A percentile compares a stretch with the other conserved stretches of the same genome.
Conservation (phyloP, 2,329 filamentous ascomycete genomes). For the Raffaelea ambrosiae region DNA sequence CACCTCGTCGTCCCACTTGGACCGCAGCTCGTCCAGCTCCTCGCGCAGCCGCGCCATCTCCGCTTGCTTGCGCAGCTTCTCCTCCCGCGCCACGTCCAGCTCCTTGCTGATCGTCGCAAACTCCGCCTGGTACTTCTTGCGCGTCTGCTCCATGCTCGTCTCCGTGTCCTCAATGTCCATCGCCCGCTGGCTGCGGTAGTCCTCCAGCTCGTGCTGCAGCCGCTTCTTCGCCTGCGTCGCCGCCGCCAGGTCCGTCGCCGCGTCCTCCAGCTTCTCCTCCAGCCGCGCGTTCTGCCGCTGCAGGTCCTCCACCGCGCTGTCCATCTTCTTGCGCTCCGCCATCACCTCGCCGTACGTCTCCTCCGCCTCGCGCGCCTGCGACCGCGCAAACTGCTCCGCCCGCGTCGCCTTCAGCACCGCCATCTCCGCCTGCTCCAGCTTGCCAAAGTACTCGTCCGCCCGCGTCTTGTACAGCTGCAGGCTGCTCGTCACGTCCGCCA, state of each 20-base stretch:
- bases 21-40: constrained; percentile 87
- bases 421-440: constrained; percentile 94
- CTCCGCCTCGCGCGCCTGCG: constrained; percentile 83
- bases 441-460: constrained; percentile 93
- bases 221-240: constrained; percentile 86
- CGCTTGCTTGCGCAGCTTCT: constrained; percentile 73
- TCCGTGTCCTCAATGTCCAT: constrained; percentile 98
- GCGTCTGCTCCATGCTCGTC: constrained; percentile 88
- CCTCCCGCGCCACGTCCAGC: constrained; percentile 86
- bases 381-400: constrained; percentile 88
- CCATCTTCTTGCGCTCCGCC: constrained; percentile 86
- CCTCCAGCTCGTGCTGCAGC: constrained; percentile 92
- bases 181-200: constrained; percentile 89
- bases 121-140: constrained; percentile 94
- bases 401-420: constrained; percentile 84
- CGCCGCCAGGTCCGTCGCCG: constrained; percentile 80
- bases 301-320: constrained; percentile 77
- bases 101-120: constrained; percentile 85
- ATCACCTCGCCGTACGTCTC: constrained; percentile 85
- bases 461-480: constrained; percentile 84
- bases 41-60: constrained; percentile 87
- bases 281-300: constrained; percentile 83
- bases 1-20: constrained; percentile 97
- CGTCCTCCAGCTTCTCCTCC: constrained; percentile 84
- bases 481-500: constrained; percentile 75